A percentile compares a stretch with the other conserved stretches of the same genome.
phyloP scores from a whole-genome alignment of 2,329 filamentous ascomycete genomes.

The Lecanosticta acicola region DNA sequence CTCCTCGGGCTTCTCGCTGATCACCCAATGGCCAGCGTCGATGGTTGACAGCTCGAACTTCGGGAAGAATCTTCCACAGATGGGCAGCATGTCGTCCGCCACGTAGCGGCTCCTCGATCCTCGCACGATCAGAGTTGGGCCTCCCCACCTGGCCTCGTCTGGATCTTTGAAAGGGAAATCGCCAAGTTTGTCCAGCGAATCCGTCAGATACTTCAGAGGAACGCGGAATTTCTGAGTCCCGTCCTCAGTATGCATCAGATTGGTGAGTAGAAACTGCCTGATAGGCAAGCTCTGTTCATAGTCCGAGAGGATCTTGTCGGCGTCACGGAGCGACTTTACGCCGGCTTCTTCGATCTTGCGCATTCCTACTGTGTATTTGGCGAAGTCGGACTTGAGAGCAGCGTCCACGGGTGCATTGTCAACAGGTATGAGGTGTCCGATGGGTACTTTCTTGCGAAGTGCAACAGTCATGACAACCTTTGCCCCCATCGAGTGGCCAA shows the following conservation, averaged over 20 bases:
- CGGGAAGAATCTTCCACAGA: slow-evolving; percentile 78
- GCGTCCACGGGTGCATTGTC: slow-evolving; percentile 90
- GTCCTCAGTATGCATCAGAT: slow-evolving; percentile 58
- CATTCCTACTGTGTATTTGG: slow-evolving; percentile 79
- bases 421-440: slow-evolving; percentile 71
- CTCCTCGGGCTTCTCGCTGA: slow-evolving; percentile 76
- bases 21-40: slow-evolving; percentile 80
- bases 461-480: slow-evolving; percentile 89
- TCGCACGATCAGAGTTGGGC: slow-evolving; percentile 73
- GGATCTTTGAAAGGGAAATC: slow-evolving; percentile 84
- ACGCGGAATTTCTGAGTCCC: slow-evolving; percentile 68
- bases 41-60: slow-evolving; percentile 67
- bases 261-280: slow-evolving; percentile 87
- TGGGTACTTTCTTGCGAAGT: slow-evolving; percentile 60
- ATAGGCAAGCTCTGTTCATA: slow-evolving; percentile 72
- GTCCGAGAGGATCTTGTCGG: slow-evolving; percentile 68
- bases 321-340: slow-evolving; percentile 66
- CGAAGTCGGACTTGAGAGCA: slow-evolving; percentile 67
- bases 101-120: slow-evolving; percentile 75
- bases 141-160: slow-evolving; percentile 61
- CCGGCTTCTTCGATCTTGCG: slow-evolving; percentile 65
- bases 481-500: slow-evolving; percentile 95
- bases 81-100: slow-evolving; percentile 71
- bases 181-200: slow-evolving; percentile 66
- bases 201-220: slow-evolving; percentile 65